Evolutionary conservation across 805 yeast genomes (phyloP).

Genomic region (Lachancea fermentati): DNA sequence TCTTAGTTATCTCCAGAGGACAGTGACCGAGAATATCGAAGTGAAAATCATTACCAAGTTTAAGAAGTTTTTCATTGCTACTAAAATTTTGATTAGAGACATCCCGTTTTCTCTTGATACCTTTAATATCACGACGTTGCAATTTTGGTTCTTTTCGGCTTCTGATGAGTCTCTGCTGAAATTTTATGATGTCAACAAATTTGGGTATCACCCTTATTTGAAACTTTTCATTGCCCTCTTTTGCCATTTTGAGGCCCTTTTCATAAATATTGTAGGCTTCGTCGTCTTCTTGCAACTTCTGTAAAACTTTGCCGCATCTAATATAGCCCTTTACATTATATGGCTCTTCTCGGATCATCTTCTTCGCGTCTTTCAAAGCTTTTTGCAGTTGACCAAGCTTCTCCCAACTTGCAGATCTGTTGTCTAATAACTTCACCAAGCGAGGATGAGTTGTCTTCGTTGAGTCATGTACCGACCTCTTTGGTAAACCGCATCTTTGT

Average conservation of each 20-base stretch:
- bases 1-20: constrained; percentile 26
- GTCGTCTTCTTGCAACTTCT: constrained; percentile 14
- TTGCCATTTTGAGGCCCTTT: constrained; percentile 14
- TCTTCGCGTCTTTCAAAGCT: constrained; percentile 18
- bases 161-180: constrained; percentile 15
- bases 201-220: constrained; percentile 13
- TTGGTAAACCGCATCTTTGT: constrained; percentile 10
- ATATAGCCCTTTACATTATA: constrained; percentile 26
- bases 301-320: constrained; percentile 24
- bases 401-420: constrained; percentile 26
- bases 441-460: constrained; percentile 24
- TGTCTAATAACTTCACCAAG: constrained; percentile 23
- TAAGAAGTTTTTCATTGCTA: background rate
- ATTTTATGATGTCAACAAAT: constrained; percentile 11
- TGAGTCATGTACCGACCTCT: constrained; percentile 8
- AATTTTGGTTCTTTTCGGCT: constrained; percentile 1
- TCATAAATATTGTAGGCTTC: constrained; percentile 21
- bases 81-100: background rate
- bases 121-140: background rate
- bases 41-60: background rate
- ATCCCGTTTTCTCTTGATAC: background rate
- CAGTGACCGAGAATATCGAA: constrained; percentile 9
- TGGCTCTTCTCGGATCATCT: constrained; percentile 23
- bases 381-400: constrained; percentile 21
- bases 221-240: constrained; percentile 11